A percentile compares a stretch with the other conserved stretches of the same genome.
Conservation (phyloP, 2,329 filamentous ascomycete species). For the Chalaropsis thielavioides region DNA sequence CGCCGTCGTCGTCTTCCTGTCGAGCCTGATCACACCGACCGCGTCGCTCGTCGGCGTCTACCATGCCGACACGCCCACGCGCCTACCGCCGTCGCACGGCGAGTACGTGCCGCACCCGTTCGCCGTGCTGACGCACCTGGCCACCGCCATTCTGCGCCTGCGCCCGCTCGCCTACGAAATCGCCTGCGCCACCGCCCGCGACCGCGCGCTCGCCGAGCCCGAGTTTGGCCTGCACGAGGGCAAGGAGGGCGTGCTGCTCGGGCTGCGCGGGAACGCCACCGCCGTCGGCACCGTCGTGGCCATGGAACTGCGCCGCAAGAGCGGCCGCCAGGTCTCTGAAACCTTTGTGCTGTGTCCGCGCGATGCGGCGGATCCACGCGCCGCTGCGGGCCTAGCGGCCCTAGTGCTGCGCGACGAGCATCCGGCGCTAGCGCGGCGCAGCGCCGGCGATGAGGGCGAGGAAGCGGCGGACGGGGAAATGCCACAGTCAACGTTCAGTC, state of each 20-base stretch:
- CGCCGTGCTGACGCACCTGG: constrained; percentile 62
- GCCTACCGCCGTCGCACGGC: constrained; percentile 29
- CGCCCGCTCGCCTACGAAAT: constrained; percentile 62
- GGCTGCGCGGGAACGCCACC: constrained; percentile 28
- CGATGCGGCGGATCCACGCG: not conserved
- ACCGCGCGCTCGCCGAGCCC: constrained; percentile 61
- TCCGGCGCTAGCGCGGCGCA: constrained; percentile 34
- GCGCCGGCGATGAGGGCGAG: constrained; percentile 23
- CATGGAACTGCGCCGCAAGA: constrained; percentile 75
- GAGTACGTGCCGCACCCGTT: constrained; percentile 56
- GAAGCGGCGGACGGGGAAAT: constrained; percentile 29
- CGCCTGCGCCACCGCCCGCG: constrained; percentile 56
- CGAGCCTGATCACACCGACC: constrained; percentile 48
- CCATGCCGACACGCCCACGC: constrained; percentile 61
- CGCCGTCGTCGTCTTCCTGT: constrained; percentile 53
- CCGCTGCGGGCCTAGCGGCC: constrained; percentile 22
- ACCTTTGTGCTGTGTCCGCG: constrained; percentile 32
- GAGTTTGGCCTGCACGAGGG: constrained; percentile 65
- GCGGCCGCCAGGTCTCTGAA: constrained; percentile 63
- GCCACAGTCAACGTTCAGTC: constrained; percentile 64
- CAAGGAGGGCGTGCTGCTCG: constrained; percentile 60
- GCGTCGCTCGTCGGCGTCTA: constrained; percentile 67
- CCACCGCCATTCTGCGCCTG: constrained; percentile 69
- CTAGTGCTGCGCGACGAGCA: constrained; percentile 61
- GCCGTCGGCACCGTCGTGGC: constrained; percentile 48